Conservation (phyloP, 768 basidiomycete genomes). For the Amylocystis lapponica region DNA sequence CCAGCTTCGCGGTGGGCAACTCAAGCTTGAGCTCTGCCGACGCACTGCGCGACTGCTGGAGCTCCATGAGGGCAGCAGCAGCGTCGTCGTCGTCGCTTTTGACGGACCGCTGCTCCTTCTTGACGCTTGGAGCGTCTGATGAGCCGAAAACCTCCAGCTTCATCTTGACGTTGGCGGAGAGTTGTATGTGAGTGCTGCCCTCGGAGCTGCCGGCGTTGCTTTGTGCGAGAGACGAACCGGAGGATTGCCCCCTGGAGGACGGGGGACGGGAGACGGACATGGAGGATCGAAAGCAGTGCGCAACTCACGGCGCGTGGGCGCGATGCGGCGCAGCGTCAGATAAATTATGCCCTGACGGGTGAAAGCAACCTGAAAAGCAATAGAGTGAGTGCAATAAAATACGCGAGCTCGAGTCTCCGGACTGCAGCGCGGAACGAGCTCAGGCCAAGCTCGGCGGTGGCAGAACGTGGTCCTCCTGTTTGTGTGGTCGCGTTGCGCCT, state of each 20-base stretch:
- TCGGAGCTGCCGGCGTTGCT: not conserved
- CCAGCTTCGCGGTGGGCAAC: constrained; percentile 23
- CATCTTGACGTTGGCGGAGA: not conserved
- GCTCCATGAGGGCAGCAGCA: constrained; percentile 1
- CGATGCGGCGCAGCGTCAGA: too few species aligned
- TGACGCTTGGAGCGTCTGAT: not conserved
- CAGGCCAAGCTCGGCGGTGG: not conserved
- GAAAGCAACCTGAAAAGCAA: too few species aligned
- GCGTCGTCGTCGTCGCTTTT: constrained; percentile 7
- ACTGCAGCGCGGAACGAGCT: not conserved
- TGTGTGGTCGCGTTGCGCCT: too few species aligned
- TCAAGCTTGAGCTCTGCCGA: constrained; percentile 14
- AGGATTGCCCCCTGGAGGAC: not conserved
- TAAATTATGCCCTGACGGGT: too few species aligned
- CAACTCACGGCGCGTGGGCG: too few species aligned
- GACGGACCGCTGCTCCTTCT: constrained; percentile 4
- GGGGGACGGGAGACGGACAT: too few species aligned
- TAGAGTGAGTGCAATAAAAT: constrained; percentile 3
- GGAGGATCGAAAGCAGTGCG: too few species aligned
- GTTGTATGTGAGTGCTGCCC: not conserved
- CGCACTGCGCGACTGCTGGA: constrained; percentile 13
- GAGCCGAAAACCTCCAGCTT: not conserved
- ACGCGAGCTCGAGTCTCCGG: constrained; percentile 1
- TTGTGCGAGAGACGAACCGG: not conserved
- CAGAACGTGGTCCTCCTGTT: not conserved